These are phyloP conservation scores for Aureobasidium leucospermi DNA, from an alignment of 2,329 filamentous ascomycete genomes.

Conservation along the genomic window DNA sequence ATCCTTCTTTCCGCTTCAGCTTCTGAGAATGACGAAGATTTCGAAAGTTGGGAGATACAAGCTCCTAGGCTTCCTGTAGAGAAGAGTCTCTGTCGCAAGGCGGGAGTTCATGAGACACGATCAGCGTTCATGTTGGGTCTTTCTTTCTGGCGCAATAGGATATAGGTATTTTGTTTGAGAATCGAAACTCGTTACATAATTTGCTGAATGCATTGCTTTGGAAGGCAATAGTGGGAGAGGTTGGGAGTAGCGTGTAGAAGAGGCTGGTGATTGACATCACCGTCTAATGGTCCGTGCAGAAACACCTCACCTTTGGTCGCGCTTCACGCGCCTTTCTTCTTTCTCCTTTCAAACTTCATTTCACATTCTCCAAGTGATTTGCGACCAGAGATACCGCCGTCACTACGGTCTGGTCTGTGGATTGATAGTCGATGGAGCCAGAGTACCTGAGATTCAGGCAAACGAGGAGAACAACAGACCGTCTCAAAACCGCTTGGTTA, in stretches of 20 bases:
- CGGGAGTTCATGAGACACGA: neutral
- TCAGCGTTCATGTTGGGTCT: neutral
- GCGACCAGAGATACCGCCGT: too few species aligned
- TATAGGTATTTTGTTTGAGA: neutral
- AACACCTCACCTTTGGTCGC: neutral
- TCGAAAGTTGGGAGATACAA: neutral
- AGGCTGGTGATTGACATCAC: neutral
- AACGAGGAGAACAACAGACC: too few species aligned
- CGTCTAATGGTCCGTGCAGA: neutral
- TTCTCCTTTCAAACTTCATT: neutral
- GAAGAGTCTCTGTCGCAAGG: neutral
- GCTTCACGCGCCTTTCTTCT: neutral
- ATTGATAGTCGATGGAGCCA: too few species aligned
- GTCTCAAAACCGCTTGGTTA: too few species aligned
- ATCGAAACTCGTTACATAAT: neutral
- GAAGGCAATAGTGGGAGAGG: neutral
- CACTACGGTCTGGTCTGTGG: too few species aligned
- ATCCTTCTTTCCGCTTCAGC: slow-evolving; percentile 43
- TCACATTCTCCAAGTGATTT: too few species aligned
- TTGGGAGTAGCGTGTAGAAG: neutral
- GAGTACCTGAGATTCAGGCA: too few species aligned
- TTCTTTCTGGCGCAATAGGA: neutral
- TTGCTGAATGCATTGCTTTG: neutral
- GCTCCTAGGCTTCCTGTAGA: neutral
- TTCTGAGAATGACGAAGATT: neutral